Conservation (phyloP, 768 basidiomycete genomes). For the Austroboletus eburneus region DNA sequence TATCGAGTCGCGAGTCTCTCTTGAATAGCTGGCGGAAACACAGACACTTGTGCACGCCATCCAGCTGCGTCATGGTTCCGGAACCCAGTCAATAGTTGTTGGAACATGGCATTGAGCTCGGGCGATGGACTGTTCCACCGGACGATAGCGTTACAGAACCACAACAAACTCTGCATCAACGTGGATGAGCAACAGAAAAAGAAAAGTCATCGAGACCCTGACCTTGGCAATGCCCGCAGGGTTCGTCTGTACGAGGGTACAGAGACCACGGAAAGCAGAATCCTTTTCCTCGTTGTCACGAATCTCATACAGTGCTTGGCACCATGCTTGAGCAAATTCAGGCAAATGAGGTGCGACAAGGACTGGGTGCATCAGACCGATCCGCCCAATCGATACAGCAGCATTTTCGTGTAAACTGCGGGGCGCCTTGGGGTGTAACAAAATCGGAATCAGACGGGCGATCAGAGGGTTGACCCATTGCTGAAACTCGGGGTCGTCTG, state of each 20-base stretch:
- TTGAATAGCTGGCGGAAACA: conserved; percentile 86
- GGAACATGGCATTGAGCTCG: conserved; percentile 93
- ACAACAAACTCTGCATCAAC: conserved; percentile 71
- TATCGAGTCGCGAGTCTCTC: conserved; percentile 85
- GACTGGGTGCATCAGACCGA: conserved; percentile 88
- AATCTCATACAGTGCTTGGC: conserved; percentile 95
- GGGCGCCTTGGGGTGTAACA: conserved; percentile 88
- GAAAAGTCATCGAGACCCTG: conserved; percentile 23
- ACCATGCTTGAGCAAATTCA: conserved; percentile 95
- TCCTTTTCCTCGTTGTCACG: conserved; percentile 99
- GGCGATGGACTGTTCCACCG: conserved; percentile 91
- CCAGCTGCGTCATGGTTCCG: conserved; percentile 81
- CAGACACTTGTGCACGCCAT: conserved; percentile 79
- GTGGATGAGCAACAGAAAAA: background rate
- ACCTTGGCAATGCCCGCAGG: conserved; percentile 93
- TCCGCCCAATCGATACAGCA: conserved; percentile 95
- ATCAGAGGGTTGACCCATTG: conserved; percentile 90
- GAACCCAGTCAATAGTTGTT: conserved; percentile 83
- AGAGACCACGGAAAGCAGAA: conserved; percentile 96
- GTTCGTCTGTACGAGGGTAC: conserved; percentile 92
- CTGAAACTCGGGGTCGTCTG: conserved; percentile 82
- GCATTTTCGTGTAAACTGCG: conserved; percentile 96
- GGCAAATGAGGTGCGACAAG: conserved; percentile 85
- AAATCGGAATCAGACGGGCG: conserved; percentile 84
- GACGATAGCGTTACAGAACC: conserved; percentile 98